A percentile compares a stretch with the other conserved stretches of the same genome.
phyloP scores from a whole-genome alignment of 495 filamentous ascomycete species.

The Daldinia childiae region DNA sequence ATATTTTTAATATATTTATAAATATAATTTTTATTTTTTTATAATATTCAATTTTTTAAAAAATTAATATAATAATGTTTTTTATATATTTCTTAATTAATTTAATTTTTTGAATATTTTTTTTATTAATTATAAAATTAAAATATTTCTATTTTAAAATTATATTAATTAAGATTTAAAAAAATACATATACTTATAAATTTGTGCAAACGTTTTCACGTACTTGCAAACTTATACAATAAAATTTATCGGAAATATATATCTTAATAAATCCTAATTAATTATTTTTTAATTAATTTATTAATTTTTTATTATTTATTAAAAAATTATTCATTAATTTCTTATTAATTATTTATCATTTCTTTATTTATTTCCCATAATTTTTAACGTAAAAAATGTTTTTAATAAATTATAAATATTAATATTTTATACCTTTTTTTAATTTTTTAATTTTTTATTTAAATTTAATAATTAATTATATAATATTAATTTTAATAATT shows the following conservation, averaged over 20 bases:
- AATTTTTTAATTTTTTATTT: background rate
- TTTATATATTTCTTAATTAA: background rate
- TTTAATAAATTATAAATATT: background rate
- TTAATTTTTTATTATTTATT: too few relatives aligned
- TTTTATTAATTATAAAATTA: background rate
- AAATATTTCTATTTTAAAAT: background rate
- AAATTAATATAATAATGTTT: background rate
- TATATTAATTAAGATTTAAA: background rate
- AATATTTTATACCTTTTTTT: background rate
- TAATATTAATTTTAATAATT: background rate
- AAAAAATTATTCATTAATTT: too few relatives aligned
- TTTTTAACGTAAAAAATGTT: too few relatives aligned
- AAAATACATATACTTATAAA: too few relatives aligned
- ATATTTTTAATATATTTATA: background rate
- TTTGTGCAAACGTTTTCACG: too few relatives aligned
- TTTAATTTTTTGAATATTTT: background rate
- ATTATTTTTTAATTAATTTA: too few relatives aligned
- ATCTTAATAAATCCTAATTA: too few relatives aligned
- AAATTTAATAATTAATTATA: background rate
- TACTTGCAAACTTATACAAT: too few relatives aligned
- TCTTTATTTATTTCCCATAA: too few relatives aligned
- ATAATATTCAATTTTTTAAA: background rate
- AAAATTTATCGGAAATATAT: too few relatives aligned
- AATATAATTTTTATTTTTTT: background rate
- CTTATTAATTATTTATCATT: too few relatives aligned